Percentiles rank a stretch among this genome's conserved stretches.
These are phyloP conservation scores for Pythium brassicae DNA, from an alignment of 352 stramenopile species.

Conservation along the genomic window DNA sequence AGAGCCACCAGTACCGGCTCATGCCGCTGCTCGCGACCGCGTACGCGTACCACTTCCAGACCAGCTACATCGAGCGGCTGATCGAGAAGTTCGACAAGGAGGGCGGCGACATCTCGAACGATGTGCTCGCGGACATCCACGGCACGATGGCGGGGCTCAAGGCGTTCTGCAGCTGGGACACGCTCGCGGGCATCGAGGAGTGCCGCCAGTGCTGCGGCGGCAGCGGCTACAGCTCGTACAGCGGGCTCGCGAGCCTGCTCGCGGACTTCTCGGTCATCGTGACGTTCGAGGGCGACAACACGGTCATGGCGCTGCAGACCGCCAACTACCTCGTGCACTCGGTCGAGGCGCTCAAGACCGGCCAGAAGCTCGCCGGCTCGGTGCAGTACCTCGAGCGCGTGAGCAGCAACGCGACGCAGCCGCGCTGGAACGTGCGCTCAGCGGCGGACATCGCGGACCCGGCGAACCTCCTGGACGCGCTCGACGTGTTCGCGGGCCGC, in stretches of 20 bases:
- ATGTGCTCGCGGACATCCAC: conserved; percentile 90
- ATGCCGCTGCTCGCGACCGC: conserved; percentile 88
- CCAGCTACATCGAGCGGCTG: conserved; percentile 71
- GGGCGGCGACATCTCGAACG: conserved; percentile 58
- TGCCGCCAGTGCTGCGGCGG: conserved; percentile 94
- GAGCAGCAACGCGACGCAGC: conserved; percentile 12
- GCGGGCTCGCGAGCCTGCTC: conserved; percentile 86
- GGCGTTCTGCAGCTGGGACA: conserved; percentile 90
- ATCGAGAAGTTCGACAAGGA: conserved; percentile 85
- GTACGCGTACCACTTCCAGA: conserved; percentile 71
- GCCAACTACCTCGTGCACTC: conserved; percentile 63
- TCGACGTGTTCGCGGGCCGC: conserved; percentile 53
- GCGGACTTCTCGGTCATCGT: conserved; percentile 95
- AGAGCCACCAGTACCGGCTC: conserved; percentile 94
- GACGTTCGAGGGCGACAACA: conserved; percentile 96
- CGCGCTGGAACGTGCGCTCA: conserved; percentile 28
- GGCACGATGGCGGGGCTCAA: conserved; percentile 93
- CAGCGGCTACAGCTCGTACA: conserved; percentile 92
- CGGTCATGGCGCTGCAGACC: conserved; percentile 95
- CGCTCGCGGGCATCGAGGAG: conserved; percentile 89
- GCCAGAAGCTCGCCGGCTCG: conserved; percentile 48
- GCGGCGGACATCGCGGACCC: conserved; percentile 29
- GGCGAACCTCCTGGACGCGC: conserved; percentile 26
- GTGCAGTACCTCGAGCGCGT: conserved; percentile 61
- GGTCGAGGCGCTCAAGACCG: conserved; percentile 46